Evolutionary conservation across 139 green algal species (phyloP).

Genomic region (Chlamydomonas incerta): DNA sequence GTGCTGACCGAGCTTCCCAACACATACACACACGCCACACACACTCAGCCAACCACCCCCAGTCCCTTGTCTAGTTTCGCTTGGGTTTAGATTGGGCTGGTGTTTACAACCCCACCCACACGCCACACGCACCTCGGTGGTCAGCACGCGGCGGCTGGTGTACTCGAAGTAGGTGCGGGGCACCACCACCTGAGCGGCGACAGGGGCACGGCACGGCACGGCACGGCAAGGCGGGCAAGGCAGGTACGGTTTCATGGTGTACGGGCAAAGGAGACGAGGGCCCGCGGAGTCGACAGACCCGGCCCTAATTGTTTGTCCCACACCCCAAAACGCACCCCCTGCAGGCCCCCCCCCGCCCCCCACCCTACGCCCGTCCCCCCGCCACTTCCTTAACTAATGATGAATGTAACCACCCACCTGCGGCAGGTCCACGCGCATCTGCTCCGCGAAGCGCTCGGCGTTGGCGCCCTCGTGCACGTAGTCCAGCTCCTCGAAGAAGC

Average conservation of each 20-base stretch:
- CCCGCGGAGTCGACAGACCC: too few relatives aligned
- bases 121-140: constrained; percentile 42
- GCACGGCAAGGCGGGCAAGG: too few relatives aligned
- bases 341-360: neutral
- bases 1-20: too few relatives aligned
- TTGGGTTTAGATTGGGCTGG: too few relatives aligned
- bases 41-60: too few relatives aligned
- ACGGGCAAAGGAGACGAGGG: too few relatives aligned
- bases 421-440: constrained; percentile 92
- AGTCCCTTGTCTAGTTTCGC: too few relatives aligned
- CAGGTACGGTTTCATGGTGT: too few relatives aligned
- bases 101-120: too few relatives aligned
- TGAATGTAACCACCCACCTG: constrained; percentile 66
- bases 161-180: constrained; percentile 86
- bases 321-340: neutral
- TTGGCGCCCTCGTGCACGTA: constrained; percentile 96
- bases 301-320: too few relatives aligned
- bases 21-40: too few relatives aligned
- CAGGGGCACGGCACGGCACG: neutral
- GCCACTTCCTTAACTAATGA: too few relatives aligned
- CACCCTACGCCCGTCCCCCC: neutral
- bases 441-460: constrained; percentile 83
- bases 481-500: constrained; percentile 99
- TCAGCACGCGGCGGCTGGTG: constrained; percentile 87
- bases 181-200: constrained; percentile 89